phyloP scores from a whole-genome alignment of 768 basidiomycete species.

The Russula lepida region DNA sequence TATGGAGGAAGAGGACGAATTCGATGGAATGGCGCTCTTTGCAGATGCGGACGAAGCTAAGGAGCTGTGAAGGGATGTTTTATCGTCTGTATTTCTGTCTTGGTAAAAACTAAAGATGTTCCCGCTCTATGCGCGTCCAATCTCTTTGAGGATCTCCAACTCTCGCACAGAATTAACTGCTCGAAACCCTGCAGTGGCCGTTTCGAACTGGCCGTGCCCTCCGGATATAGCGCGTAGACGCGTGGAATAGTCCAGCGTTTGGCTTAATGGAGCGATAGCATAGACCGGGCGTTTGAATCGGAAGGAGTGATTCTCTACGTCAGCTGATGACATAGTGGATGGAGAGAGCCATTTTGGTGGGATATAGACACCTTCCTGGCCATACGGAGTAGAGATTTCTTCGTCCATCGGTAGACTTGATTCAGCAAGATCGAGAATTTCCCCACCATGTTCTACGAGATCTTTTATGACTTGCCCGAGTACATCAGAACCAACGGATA shows the following conservation, averaged over 20 bases:
- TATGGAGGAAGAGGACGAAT: conserved; percentile 68
- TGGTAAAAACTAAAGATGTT: background rate
- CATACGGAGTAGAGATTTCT: conserved; percentile 34
- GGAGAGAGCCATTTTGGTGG: conserved; percentile 74
- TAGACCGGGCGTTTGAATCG: conserved; percentile 55
- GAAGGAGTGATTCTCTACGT: conserved; percentile 23
- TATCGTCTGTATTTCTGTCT: conserved; percentile 14
- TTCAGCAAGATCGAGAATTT: conserved; percentile 56
- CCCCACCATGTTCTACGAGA: conserved; percentile 76
- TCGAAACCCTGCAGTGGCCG: conserved; percentile 69
- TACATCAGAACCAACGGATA: conserved; percentile 55
- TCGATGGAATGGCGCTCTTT: conserved; percentile 64
- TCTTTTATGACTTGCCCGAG: conserved; percentile 78
- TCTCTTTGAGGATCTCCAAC: conserved; percentile 67
- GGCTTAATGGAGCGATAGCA: conserved; percentile 70
- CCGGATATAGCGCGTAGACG: conserved; percentile 74
- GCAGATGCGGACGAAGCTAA: conserved; percentile 76
- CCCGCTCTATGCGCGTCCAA: conserved; percentile 53
- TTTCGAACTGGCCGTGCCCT: conserved; percentile 76
- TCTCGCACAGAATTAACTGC: conserved; percentile 53
- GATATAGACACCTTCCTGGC: conserved; percentile 60
- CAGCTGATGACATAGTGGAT: conserved; percentile 34
- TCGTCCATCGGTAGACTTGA: conserved; percentile 34
- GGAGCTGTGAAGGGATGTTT: conserved; percentile 35
- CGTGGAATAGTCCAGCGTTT: conserved; percentile 73